These are phyloP conservation scores for Picochlorum sp. DNA, from an alignment of 139 green algal genomes.

Conservation along the genomic window DNA sequence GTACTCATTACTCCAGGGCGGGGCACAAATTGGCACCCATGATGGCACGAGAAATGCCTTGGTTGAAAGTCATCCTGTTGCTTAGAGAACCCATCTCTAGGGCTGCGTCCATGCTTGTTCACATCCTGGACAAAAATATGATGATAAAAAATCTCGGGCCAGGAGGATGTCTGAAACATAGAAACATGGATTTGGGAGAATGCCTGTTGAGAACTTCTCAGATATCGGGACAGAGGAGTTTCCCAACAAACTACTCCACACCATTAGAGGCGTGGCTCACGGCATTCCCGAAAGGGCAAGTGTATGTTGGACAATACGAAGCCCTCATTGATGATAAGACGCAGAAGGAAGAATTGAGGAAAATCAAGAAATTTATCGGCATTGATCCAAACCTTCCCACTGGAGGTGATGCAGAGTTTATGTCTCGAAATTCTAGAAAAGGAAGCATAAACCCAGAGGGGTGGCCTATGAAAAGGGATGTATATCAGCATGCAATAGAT, in stretches of 20 bases:
- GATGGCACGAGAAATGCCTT: constrained; percentile 14
- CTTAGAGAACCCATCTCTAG: constrained; percentile 26
- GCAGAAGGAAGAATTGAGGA: neutral
- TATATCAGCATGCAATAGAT: constrained; percentile 5
- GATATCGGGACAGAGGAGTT: neutral
- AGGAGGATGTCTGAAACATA: neutral
- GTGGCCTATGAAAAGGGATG: constrained; percentile 12
- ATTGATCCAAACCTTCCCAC: constrained; percentile 10
- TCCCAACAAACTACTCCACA: neutral
- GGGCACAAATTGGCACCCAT: constrained; percentile 12
- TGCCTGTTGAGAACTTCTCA: constrained; percentile 6
- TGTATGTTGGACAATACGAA: constrained; percentile 13
- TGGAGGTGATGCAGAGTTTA: neutral
- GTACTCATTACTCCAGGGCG: constrained; percentile 13
- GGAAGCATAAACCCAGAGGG: constrained; percentile 12
- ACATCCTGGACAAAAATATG: constrained; percentile 19
- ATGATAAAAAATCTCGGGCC: neutral
- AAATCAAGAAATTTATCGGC: constrained; percentile 6
- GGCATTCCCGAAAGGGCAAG: constrained; percentile 1
- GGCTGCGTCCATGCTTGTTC: constrained; percentile 24
- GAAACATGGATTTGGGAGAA: neutral
- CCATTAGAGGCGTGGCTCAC: constrained; percentile 6
- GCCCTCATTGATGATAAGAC: neutral
- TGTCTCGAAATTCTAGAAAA: constrained; percentile 6
- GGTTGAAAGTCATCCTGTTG: constrained; percentile 20